These are phyloP conservation scores for Capronia americana DNA, from an alignment of 2,329 filamentous ascomycete species.

Conservation along the genomic window DNA sequence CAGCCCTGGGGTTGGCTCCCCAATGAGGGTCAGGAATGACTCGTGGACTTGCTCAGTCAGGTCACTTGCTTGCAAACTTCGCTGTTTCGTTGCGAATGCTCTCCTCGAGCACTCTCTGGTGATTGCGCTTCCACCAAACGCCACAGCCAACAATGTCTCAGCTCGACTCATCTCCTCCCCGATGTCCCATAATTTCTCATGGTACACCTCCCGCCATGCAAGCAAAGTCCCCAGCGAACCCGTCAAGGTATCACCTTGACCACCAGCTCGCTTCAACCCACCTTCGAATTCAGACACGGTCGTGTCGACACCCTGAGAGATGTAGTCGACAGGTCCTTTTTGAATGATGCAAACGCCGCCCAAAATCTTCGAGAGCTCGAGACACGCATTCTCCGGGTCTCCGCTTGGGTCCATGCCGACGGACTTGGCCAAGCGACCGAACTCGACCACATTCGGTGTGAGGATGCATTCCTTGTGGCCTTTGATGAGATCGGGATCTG, in stretches of 20 bases:
- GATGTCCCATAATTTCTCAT: slow-evolving; percentile 76
- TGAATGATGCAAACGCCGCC: slow-evolving; percentile 90
- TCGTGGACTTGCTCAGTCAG: slow-evolving; percentile 86
- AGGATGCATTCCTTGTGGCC: slow-evolving; percentile 85
- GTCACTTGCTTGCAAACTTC: slow-evolving; percentile 90
- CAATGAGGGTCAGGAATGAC: slow-evolving; percentile 81
- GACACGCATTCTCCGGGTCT: slow-evolving; percentile 60
- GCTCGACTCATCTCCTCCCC: slow-evolving; percentile 63
- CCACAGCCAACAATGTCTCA: slow-evolving; percentile 74
- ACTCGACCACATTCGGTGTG: slow-evolving; percentile 95
- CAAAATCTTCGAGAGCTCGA: slow-evolving; percentile 74
- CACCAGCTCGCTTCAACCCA: slow-evolving; percentile 86
- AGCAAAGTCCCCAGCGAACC: slow-evolving; percentile 87
- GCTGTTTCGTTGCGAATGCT: slow-evolving; percentile 83
- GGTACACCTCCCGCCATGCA: slow-evolving; percentile 85
- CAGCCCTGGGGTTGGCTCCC: slow-evolving; percentile 57
- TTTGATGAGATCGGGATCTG: slow-evolving; percentile 74
- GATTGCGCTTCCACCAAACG: slow-evolving; percentile 84
- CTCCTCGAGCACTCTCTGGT: slow-evolving; percentile 89
- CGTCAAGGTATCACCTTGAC: slow-evolving; percentile 94
- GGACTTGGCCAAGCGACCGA: slow-evolving; percentile 77
- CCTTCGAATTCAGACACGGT: slow-evolving; percentile 77
- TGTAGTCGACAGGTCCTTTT: slow-evolving; percentile 82
- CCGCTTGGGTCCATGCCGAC: slow-evolving; percentile 65
- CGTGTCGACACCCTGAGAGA: slow-evolving; percentile 80